Evolutionary conservation across 2,329 filamentous ascomycete species (phyloP).

Genomic region (Diaporthe citri): DNA sequence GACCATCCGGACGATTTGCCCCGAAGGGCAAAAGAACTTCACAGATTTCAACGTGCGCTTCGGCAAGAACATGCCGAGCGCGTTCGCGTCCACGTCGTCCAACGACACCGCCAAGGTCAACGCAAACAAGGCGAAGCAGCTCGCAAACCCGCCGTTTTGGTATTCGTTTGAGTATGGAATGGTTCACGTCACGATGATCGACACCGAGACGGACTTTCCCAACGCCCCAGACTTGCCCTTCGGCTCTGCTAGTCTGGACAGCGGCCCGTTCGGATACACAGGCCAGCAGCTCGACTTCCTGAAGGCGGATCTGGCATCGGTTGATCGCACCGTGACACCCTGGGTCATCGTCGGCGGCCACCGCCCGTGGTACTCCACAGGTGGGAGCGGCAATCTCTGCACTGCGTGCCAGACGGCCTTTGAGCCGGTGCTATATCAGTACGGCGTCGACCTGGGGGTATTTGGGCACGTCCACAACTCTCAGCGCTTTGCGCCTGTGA

Average conservation of each 20-base stretch:
- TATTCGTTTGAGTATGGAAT: constrained; percentile 72
- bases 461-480: constrained; percentile 72
- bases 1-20: constrained; percentile 51
- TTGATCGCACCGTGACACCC: constrained; percentile 67
- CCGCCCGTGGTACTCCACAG: constrained; percentile 61
- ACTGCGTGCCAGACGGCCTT: constrained; percentile 63
- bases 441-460: constrained; percentile 68
- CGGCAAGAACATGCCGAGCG: constrained; percentile 62
- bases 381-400: constrained; percentile 51
- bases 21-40: constrained; percentile 69
- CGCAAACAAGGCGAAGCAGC: constrained; percentile 58
- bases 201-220: constrained; percentile 70
- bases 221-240: constrained; percentile 59
- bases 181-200: constrained; percentile 65
- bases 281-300: constrained; percentile 68
- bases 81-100: constrained; percentile 62
- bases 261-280: constrained; percentile 62
- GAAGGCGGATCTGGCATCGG: constrained; percentile 65
- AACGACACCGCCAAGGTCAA: constrained; percentile 55
- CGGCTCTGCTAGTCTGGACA: constrained; percentile 56
- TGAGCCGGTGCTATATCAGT: constrained; percentile 65
- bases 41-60: constrained; percentile 71
- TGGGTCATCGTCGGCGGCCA: constrained; percentile 63
- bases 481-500: constrained; percentile 62
- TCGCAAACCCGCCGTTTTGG: constrained; percentile 68